Evolutionary conservation across 306 rosid genomes (phyloP).

Genomic region (Rosa rugosa): DNA sequence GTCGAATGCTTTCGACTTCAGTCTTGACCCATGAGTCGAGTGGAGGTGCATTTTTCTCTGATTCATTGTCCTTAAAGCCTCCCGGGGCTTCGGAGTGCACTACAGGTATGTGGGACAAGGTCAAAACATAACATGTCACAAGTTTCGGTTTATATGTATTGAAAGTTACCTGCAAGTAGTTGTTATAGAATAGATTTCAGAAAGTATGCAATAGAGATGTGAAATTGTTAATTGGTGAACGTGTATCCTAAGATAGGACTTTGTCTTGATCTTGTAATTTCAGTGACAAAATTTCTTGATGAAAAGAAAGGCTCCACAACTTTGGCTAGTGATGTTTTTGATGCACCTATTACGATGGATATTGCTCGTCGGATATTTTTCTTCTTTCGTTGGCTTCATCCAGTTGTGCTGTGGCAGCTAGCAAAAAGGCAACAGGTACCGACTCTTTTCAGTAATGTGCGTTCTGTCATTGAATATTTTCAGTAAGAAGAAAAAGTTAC

Average conservation of each 20-base stretch:
- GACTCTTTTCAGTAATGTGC: not conserved
- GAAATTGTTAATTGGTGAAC: conserved; percentile 12
- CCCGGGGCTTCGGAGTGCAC: conserved; percentile 47
- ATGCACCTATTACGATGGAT: conserved; percentile 83
- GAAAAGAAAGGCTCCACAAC: conserved; percentile 83
- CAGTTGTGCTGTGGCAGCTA: conserved; percentile 84
- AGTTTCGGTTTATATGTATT: conserved; percentile 11
- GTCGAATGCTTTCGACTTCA: conserved; percentile 48
- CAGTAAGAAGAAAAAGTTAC: not conserved
- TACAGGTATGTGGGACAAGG: conserved; percentile 46
- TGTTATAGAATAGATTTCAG: not conserved
- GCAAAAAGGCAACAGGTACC: conserved; percentile 86
- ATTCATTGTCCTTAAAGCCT: conserved; percentile 54
- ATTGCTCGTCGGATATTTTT: conserved; percentile 48
- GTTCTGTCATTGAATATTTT: not conserved
- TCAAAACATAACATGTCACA: conserved; percentile 18
- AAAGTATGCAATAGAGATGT: not conserved
- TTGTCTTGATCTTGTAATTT: conserved; percentile 70
- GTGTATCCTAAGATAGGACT: conserved; percentile 52
- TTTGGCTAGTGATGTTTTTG: conserved; percentile 89
- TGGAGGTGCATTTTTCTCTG: conserved; percentile 58
- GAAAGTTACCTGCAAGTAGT: not conserved
- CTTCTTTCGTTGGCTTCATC: not conserved
- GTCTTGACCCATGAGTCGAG: conserved; percentile 39
- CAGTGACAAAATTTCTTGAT: conserved; percentile 72